phyloP scores from a whole-genome alignment of 805 yeast genomes.

The Tetrapisispora fleetii region DNA sequence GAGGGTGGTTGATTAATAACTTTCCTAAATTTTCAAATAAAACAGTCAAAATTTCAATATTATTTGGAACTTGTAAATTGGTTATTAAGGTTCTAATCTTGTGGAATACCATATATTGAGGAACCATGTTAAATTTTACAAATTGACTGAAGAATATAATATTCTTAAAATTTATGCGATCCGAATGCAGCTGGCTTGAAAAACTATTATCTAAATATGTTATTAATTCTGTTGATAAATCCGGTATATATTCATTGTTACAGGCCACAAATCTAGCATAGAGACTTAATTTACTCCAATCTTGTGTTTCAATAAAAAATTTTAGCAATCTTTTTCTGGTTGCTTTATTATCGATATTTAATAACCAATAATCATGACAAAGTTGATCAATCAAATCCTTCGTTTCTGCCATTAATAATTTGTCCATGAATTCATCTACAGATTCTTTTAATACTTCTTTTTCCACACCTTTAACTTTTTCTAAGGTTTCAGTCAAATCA shows the following conservation, averaged over 20 bases:
- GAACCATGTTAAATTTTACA: conserved; percentile 65
- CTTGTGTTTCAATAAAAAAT: conserved; percentile 42
- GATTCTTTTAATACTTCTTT: conserved; percentile 6
- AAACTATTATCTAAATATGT: conserved; percentile 49
- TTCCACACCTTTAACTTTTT: conserved; percentile 7
- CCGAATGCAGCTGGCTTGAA: conserved; percentile 48
- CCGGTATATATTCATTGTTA: conserved; percentile 39
- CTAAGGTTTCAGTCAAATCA: conserved; percentile 28
- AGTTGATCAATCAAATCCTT: conserved; percentile 43
- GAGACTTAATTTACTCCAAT: conserved; percentile 37
- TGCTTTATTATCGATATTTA: conserved; percentile 59
- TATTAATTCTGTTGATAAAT: conserved; percentile 43
- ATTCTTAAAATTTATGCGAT: conserved; percentile 42
- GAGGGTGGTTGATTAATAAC: conserved; percentile 47
- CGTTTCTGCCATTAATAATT: conserved; percentile 35
- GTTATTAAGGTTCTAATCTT: conserved; percentile 53
- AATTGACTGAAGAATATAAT: conserved; percentile 63
- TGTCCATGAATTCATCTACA: conserved; percentile 35
- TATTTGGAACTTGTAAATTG: conserved; percentile 42
- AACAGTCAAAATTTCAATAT: conserved; percentile 59
- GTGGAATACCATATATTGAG: conserved; percentile 63
- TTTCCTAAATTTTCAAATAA: conserved; percentile 68
- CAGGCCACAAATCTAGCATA: conserved; percentile 65
- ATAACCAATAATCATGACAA: conserved; percentile 38
- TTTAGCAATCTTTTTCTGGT: conserved; percentile 51